Percentiles rank a stretch among this genome's conserved stretches.
Conservation (phyloP, 192 early-diverging fungal genomes). For the Rhizophagus prolifer region DNA sequence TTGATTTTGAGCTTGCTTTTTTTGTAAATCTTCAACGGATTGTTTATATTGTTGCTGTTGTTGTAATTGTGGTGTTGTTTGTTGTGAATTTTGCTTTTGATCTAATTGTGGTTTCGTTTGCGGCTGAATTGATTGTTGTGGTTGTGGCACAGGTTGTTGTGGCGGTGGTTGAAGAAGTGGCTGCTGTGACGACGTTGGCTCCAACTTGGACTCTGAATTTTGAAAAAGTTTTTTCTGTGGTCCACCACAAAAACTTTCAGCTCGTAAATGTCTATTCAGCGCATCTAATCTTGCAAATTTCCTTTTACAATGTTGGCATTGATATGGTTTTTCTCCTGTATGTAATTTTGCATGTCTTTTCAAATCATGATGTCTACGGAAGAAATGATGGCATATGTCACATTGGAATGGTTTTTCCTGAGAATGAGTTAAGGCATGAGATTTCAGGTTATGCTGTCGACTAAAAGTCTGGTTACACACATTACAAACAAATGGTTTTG, state of each 20-base stretch:
- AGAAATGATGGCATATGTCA: conserved; percentile 47
- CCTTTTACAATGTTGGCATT: conserved; percentile 45
- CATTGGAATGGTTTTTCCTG: conserved; percentile 56
- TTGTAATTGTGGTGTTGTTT: not conserved
- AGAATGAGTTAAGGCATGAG: conserved; percentile 57
- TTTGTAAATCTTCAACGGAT: not conserved
- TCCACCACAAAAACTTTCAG: conserved; percentile 41
- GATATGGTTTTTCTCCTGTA: conserved; percentile 57
- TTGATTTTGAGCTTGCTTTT: not conserved
- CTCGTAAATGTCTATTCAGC: conserved; percentile 51
- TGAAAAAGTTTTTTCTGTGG: conserved; percentile 27
- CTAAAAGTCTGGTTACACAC: conserved; percentile 58
- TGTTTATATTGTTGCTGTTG: conserved; percentile 18
- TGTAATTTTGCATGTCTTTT: conserved; percentile 55
- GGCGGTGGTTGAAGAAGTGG: conserved; percentile 9
- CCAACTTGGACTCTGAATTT: not conserved
- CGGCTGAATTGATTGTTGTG: not conserved
- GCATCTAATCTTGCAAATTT: conserved; percentile 57
- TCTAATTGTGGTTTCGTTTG: conserved; percentile 7
- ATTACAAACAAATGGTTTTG: conserved; percentile 52
- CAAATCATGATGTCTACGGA: conserved; percentile 54
- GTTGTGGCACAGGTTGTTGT: conserved; percentile 6
- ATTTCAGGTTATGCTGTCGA: conserved; percentile 58
- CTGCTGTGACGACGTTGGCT: not conserved
- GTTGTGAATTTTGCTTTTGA: not conserved